Evolutionary conservation across 371 early-diverging fungal genomes (phyloP).

Genomic region (Mucor sp.): DNA sequence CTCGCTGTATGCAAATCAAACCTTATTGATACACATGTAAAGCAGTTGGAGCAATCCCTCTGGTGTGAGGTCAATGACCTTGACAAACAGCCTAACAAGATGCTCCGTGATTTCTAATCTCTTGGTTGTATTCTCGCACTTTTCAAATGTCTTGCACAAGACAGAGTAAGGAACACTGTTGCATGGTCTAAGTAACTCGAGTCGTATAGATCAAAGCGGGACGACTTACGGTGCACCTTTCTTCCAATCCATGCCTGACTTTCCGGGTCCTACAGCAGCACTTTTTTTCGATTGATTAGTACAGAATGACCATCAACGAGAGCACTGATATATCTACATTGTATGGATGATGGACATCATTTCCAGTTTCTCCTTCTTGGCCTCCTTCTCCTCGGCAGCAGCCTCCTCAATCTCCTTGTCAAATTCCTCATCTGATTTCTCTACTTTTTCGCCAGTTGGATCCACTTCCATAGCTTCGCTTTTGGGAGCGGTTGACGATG

Average conservation of each 20-base stretch:
- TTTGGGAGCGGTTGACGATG: not conserved
- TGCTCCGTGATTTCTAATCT: slow-evolving; percentile 84
- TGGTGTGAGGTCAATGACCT: slow-evolving; percentile 72
- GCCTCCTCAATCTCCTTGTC: slow-evolving; percentile 24
- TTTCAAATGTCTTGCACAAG: slow-evolving; percentile 87
- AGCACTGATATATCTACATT: slow-evolving; percentile 11
- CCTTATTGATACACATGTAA: slow-evolving; percentile 93
- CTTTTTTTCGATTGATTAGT: not conserved
- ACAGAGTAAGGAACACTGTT: slow-evolving; percentile 79
- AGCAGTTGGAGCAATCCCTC: slow-evolving; percentile 75
- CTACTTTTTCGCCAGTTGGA: not conserved
- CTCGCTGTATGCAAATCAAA: slow-evolving; percentile 19
- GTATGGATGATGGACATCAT: slow-evolving; percentile 17
- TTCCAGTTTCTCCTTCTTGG: slow-evolving; percentile 17
- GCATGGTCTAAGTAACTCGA: not conserved
- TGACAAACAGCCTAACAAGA: slow-evolving; percentile 75
- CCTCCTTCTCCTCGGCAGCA: slow-evolving; percentile 18
- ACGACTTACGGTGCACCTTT: slow-evolving; percentile 13
- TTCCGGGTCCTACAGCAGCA: slow-evolving; percentile 10
- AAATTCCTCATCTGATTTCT: not conserved
- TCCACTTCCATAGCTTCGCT: not conserved
- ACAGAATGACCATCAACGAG: not conserved
- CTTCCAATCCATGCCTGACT: slow-evolving; percentile 2
- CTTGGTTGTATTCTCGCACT: slow-evolving; percentile 70
- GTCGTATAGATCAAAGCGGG: not conserved